Evolutionary conservation across 2,329 filamentous ascomycete species (phyloP).

Genomic region (Sarocladium strictum): DNA sequence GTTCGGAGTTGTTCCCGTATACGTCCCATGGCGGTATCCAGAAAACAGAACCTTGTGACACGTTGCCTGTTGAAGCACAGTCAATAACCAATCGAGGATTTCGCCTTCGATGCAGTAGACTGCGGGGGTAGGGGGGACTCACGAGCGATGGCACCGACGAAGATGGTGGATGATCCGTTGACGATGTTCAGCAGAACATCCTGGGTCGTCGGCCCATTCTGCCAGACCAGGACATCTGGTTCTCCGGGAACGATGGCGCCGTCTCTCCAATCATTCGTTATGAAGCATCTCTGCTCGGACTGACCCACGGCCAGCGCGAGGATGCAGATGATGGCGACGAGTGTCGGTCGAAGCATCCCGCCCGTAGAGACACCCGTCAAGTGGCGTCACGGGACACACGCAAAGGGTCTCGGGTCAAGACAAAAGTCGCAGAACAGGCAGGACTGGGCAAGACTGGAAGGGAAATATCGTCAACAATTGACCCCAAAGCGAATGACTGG

Average conservation of each 20-base stretch:
- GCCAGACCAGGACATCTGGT: slow-evolving; percentile 4
- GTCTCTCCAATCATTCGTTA: slow-evolving; percentile 3
- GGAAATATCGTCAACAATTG: neutral
- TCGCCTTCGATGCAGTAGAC: neutral
- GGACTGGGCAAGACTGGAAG: neutral
- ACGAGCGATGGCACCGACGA: slow-evolving; percentile 4
- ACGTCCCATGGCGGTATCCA: neutral
- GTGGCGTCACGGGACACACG: too few relatives aligned
- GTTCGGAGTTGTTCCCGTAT: neutral
- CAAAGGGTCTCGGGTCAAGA: neutral
- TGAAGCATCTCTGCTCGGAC: neutral
- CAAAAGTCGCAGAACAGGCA: neutral
- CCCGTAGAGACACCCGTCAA: neutral
- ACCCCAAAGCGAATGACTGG: neutral
- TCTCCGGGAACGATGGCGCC: neutral
- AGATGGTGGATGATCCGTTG: neutral
- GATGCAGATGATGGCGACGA: neutral
- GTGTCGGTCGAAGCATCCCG: neutral
- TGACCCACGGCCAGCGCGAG: neutral
- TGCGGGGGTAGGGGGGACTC: neutral
- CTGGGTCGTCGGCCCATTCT: neutral
- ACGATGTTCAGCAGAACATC: neutral
- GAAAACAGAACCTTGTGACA: slow-evolving; percentile 7
- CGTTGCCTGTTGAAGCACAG: neutral
- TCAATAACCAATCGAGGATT: neutral